These are phyloP conservation scores for Penstemon eatonii DNA, from an alignment of 257 asterid genomes.

Conservation along the genomic window DNA sequence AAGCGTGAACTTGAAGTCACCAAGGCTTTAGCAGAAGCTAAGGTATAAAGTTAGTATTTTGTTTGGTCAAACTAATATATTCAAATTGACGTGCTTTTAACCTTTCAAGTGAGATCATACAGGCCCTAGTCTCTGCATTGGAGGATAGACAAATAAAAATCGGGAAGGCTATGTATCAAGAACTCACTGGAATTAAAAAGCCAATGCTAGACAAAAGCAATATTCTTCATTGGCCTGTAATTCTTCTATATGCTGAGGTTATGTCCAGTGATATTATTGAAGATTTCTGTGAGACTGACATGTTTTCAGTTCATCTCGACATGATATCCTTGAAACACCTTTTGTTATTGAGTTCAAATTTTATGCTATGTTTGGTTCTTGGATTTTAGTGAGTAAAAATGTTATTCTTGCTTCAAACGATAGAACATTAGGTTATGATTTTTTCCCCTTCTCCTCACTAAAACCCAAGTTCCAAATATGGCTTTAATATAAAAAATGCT, in stretches of 20 bases:
- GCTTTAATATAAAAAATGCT: not conserved
- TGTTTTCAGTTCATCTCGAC: slow-evolving; percentile 74
- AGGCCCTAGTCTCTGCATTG: slow-evolving; percentile 72
- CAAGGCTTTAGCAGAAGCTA: slow-evolving; percentile 59
- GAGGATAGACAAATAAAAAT: slow-evolving; percentile 65
- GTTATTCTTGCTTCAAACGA: too few relatives aligned
- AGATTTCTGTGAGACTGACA: slow-evolving; percentile 91
- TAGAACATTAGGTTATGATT: too few relatives aligned
- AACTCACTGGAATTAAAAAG: slow-evolving; percentile 76
- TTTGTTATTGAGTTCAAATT: slow-evolving; percentile 17
- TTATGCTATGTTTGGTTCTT: not conserved
- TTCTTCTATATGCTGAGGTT: slow-evolving; percentile 81
- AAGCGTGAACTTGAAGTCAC: slow-evolving; percentile 56
- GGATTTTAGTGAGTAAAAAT: too few relatives aligned
- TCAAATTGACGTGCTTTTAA: slow-evolving; percentile 22
- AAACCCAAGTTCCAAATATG: too few relatives aligned
- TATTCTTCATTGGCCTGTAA: slow-evolving; percentile 93
- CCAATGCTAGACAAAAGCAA: slow-evolving; percentile 66
- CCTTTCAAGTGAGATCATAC: slow-evolving; percentile 29
- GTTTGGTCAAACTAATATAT: slow-evolving; percentile 14
- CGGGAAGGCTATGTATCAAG: slow-evolving; percentile 85
- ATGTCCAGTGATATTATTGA: slow-evolving; percentile 93
- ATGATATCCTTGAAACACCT: slow-evolving; percentile 67
- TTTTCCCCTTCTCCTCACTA: too few relatives aligned
- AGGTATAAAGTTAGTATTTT: slow-evolving; percentile 48